Evolutionary conservation across 2,329 filamentous ascomycete genomes (phyloP).

Genomic region (Diplodia seriata): DNA sequence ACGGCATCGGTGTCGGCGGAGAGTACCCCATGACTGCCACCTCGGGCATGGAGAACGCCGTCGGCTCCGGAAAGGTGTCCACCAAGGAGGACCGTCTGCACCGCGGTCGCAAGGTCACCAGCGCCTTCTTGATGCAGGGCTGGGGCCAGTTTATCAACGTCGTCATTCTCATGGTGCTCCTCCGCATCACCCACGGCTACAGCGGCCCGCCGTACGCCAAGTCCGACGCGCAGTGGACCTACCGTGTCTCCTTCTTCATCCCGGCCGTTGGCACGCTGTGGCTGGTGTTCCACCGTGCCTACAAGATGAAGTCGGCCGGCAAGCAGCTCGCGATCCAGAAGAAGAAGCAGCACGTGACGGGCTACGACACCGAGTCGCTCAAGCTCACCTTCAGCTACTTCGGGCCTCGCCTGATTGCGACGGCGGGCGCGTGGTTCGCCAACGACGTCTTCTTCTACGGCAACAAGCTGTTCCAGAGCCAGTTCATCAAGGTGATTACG

Average conservation of each 20-base stretch:
- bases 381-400: slow-evolving; percentile 81
- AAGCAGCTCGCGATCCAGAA: slow-evolving; percentile 83
- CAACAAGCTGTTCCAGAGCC: slow-evolving; percentile 94
- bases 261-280: slow-evolving; percentile 89
- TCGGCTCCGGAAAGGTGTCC: slow-evolving; percentile 84
- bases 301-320: slow-evolving; percentile 88
- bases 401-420: slow-evolving; percentile 83
- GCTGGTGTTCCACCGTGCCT: slow-evolving; percentile 95
- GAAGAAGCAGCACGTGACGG: slow-evolving; percentile 85
- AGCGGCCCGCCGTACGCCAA: slow-evolving; percentile 79
- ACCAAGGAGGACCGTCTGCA: slow-evolving; percentile 93
- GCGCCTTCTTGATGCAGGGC: slow-evolving; percentile 96
- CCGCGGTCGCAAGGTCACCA: slow-evolving; percentile 93
- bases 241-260: slow-evolving; percentile 89
- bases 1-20: slow-evolving; percentile 75
- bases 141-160: slow-evolving; percentile 98
- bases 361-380: slow-evolving; percentile 88
- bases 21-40: slow-evolving; percentile 98
- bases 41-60: slow-evolving; percentile 89
- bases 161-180: slow-evolving; percentile 81
- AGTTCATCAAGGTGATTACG: slow-evolving; percentile 87
- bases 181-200: slow-evolving; percentile 85
- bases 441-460: slow-evolving; percentile 99
- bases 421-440: slow-evolving; percentile 88
- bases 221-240: slow-evolving; percentile 84